Evolutionary conservation across 2,329 filamentous ascomycete genomes (phyloP), one percentile per base, ranked within the genome.

Genomic region (Dothistroma pini): DNA sequence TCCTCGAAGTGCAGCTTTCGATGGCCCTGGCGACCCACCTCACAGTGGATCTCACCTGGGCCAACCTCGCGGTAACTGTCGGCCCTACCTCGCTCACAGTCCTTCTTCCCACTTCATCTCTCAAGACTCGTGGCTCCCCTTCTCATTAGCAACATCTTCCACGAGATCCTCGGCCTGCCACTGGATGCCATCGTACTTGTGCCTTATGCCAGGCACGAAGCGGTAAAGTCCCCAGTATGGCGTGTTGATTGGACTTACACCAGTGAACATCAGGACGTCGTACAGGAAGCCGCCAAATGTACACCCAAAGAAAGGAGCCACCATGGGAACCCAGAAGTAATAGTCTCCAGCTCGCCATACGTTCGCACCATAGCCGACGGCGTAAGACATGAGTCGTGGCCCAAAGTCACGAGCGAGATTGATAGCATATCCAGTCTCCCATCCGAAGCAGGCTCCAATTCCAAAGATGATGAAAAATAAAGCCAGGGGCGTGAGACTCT

Each of bases 311-410:
- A 91, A 90, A 0, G 88, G 88, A 1, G 86, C 82, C 4, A 91
- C 84, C 79, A 91, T 88, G 0, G 89, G 89, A 21, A 91, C 83
- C 86, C 88, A 91, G 71, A 90, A 90, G 70, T 90, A 91, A 70
- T 90, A 89, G 12, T 80, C 80, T 1, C 87, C 87, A 0, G 85
- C 83, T 10, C 79, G 81, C 85, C 86, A 91, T 0, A 90, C 88
- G 54, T 87, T 81, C 54, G 73, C 74, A 0, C 86, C 86, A 70
- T 91, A 91, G 1, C 89, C 89, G 57, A 90, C 68, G 70, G 86
- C 83, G 70, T 86, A 88, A 0, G 84, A 83, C 63, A 89, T 83
- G 49, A 90, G 73, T 11, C 88, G 79, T 10, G 88, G 88, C 0
- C 87, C 86, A 70, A 91, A 89, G 65, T 91, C 89, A 74, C 89